Conservation (phyloP, 2,329 filamentous ascomycete genomes). For the Elsinoe arachidis region DNA sequence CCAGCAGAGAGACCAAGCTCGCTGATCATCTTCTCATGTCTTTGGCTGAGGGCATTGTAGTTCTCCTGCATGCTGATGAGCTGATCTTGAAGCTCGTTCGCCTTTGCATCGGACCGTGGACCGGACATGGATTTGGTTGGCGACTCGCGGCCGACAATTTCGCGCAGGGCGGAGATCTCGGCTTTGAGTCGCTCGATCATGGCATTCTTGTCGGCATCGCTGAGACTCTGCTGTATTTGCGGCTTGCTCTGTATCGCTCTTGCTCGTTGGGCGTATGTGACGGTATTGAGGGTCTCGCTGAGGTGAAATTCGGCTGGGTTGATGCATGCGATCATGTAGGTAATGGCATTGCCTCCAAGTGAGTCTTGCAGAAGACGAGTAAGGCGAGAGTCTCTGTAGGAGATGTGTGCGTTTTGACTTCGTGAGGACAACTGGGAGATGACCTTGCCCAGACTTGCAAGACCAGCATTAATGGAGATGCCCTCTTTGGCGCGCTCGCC, state of each 20-base stretch:
- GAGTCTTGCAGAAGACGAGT: constrained; percentile 94
- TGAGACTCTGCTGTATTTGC: constrained; percentile 78
- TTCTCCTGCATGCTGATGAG: constrained; percentile 89
- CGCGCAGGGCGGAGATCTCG: constrained; percentile 85
- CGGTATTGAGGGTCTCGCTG: constrained; percentile 94
- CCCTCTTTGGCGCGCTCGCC: constrained; percentile 91
- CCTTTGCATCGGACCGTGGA: constrained; percentile 39
- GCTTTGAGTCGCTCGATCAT: constrained; percentile 88
- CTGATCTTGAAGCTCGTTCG: constrained; percentile 87
- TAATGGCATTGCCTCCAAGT: constrained; percentile 91
- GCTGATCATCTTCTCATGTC: constrained; percentile 90
- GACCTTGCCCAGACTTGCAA: constrained; percentile 92
- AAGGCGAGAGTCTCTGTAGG: constrained; percentile 95
- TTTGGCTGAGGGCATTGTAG: constrained; percentile 80
- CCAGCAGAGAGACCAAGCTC: constrained; percentile 84
- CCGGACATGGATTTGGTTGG: constrained; percentile 24
- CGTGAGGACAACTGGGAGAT: constrained; percentile 95
- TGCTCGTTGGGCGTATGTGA: constrained; percentile 90
- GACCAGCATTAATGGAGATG: constrained; percentile 94
- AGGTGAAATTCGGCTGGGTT: constrained; percentile 95
- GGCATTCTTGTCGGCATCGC: constrained; percentile 89
- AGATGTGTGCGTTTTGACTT: constrained; percentile 79
- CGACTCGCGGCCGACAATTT: constrained; percentile 31
- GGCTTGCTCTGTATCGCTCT: constrained; percentile 96
- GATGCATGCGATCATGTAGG: constrained; percentile 98